phyloP scores from a whole-genome alignment of 2,329 filamentous ascomycete species.

The Aspergillus niger region DNA sequence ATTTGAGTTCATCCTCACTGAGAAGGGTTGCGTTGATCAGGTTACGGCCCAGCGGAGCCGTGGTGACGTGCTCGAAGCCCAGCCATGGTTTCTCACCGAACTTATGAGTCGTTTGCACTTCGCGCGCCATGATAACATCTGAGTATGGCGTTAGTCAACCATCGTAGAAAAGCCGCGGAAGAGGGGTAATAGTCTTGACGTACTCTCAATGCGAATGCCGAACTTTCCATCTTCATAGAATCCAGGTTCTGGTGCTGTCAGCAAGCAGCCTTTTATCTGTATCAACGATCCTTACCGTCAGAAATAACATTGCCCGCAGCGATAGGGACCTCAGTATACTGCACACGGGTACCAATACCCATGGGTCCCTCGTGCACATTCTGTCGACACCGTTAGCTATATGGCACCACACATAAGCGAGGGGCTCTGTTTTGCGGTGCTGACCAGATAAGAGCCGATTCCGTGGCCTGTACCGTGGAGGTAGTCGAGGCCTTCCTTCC shows the following conservation, averaged over 20 bases:
- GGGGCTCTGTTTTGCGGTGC: neutral
- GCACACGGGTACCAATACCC: constrained; percentile 87
- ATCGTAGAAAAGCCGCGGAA: neutral
- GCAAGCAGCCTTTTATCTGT: constrained; percentile 4
- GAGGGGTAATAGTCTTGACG: constrained; percentile 17
- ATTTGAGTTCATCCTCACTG: constrained; percentile 72
- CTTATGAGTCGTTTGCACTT: constrained; percentile 80
- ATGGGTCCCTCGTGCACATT: constrained; percentile 98
- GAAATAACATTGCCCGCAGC: constrained; percentile 93
- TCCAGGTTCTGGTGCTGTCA: constrained; percentile 67
- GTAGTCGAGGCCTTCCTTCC: constrained; percentile 92
- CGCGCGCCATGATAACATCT: constrained; percentile 84
- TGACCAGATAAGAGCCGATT: constrained; percentile 79
- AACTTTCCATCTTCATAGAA: constrained; percentile 97
- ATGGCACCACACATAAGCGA: neutral
- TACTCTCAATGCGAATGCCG: constrained; percentile 89
- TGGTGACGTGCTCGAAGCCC: constrained; percentile 94
- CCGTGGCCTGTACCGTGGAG: constrained; percentile 95
- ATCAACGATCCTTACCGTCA: constrained; percentile 53
- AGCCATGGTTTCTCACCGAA: constrained; percentile 95
- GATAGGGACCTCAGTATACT: constrained; percentile 87
- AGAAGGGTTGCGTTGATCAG: constrained; percentile 76
- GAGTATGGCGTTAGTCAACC: constrained; percentile 10
- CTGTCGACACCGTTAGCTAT: constrained; percentile 30
- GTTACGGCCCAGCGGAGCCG: constrained; percentile 92